Conservation (phyloP, 1,139 yeast species). For the Suhomyces panamericanus region DNA sequence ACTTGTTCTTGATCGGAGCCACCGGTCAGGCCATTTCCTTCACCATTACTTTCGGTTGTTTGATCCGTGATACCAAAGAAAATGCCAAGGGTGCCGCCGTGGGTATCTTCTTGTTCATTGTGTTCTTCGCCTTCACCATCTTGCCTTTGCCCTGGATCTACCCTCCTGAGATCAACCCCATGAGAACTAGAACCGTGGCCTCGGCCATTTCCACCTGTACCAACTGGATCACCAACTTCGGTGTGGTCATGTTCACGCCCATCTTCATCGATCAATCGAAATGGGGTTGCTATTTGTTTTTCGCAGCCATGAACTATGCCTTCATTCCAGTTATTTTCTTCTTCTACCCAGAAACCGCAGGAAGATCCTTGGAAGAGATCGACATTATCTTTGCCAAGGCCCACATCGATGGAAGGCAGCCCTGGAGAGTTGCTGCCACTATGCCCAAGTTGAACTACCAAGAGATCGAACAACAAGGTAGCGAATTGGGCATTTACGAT, state of each 20-base stretch:
- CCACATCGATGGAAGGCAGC: constrained; percentile 43
- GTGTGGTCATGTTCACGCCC: constrained; percentile 52
- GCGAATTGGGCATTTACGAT: constrained; percentile 48
- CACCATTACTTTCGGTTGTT: constrained; percentile 24
- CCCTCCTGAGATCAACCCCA: constrained; percentile 63
- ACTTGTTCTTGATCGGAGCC: constrained; percentile 30
- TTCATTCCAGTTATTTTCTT: constrained; percentile 46
- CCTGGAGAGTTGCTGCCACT: constrained; percentile 53
- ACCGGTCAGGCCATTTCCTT: constrained; percentile 31
- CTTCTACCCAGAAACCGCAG: constrained; percentile 52
- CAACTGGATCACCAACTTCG: constrained; percentile 49
- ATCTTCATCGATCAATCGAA: constrained; percentile 37
- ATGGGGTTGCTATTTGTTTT: constrained; percentile 49
- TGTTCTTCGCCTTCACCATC: constrained; percentile 57
- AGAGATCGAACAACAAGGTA: constrained; percentile 51
- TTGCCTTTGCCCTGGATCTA: constrained; percentile 60
- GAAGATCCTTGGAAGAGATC: constrained; percentile 49
- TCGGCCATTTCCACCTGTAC: constrained; percentile 53
- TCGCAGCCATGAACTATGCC: constrained; percentile 38
- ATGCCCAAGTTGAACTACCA: constrained; percentile 47
- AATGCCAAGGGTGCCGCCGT: constrained; percentile 39
- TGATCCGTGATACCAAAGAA: constrained; percentile 24
- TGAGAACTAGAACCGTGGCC: constrained; percentile 57
- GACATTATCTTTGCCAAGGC: constrained; percentile 51
- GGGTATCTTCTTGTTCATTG: constrained; percentile 53